Evolutionary conservation across 352 stramenopile species (phyloP).

Genomic region (Globisporangium ultimum): DNA sequence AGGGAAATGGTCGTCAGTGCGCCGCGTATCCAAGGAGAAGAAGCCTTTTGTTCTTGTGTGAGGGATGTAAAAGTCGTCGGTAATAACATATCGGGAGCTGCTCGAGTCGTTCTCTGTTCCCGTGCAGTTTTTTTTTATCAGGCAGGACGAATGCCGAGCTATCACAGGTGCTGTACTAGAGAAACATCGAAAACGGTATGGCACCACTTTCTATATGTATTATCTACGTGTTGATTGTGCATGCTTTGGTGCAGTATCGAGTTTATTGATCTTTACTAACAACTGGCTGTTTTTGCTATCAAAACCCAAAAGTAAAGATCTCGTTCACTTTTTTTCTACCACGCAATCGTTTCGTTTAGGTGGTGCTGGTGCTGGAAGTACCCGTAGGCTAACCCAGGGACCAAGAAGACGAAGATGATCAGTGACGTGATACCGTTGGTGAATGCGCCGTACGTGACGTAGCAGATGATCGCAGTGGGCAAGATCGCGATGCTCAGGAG

Average conservation of each 20-base stretch:
- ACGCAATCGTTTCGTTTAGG: constrained; percentile 8
- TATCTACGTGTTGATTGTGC: no score
- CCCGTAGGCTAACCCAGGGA: constrained; percentile 30
- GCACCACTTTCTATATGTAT: no score
- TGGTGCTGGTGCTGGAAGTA: constrained; percentile 10
- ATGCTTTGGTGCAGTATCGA: no score
- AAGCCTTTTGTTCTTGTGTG: neutral
- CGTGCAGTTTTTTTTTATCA: no score
- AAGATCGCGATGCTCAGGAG: constrained; percentile 21
- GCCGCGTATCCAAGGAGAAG: neutral
- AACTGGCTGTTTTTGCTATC: neutral
- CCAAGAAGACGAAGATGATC: constrained; percentile 30
- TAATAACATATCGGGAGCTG: no score
- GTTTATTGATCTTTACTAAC: no score
- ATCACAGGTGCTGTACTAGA: no score
- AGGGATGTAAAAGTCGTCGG: no score
- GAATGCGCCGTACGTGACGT: constrained; percentile 49
- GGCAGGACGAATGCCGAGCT: no score
- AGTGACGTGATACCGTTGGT: constrained; percentile 21
- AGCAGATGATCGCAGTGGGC: constrained; percentile 41
- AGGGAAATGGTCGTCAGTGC: neutral
- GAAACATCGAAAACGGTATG: no score
- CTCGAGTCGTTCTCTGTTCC: no score
- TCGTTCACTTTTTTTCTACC: constrained; percentile 3
- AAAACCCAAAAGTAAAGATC: neutral